Evolutionary conservation across 2,329 filamentous ascomycete species (phyloP), one percentile per base, ranked within the genome.

Genomic region (Xylariaceae sp.): DNA sequence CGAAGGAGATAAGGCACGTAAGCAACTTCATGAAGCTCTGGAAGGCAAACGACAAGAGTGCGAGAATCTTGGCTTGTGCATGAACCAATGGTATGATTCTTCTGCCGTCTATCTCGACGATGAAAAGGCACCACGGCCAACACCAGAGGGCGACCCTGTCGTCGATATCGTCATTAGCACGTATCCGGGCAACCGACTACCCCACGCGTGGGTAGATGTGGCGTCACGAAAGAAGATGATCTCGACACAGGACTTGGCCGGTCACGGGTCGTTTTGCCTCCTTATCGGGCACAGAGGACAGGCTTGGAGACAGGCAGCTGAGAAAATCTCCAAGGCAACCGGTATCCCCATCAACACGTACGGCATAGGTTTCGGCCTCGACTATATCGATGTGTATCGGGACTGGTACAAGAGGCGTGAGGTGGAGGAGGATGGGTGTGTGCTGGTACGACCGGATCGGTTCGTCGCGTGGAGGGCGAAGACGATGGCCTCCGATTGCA

Each of bases 191-290:
- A 75, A 76, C 37, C 75, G 84, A 2, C 71, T 87, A 18, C 85
- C 86, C 3, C 85, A 88, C 70, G 84, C 76, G 0, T 88, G 85
- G 85, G 72, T 88, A n/a, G 82, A 84, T 70, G 76, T 75, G 18
- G 66, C 74, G 4, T 66, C 75, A 8, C 78, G 82, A 0, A 71
- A 72, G 7, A 67, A 75, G 55, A 72, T 73, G 13, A 71, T 82
- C 15, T 86, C 82, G 0, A 87, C 83, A 0, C 79, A 83, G 51
- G 85, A 88, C 68, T 70, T 88, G 1, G 81, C 81, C 0, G 84
- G 84, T 0, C 75, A 85, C 54, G 80, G 82, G 0, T 65, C 66
- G 0, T 86, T 84, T 66, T 73, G 70, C 11, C 66, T 83, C 1
- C 67, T 83, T 6, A 82, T 79, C 0, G 83, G 84, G 0, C 77